Evolutionary conservation across 1,284 basidiomycete species (phyloP).

Genomic region (Phylloporus gajari): DNA sequence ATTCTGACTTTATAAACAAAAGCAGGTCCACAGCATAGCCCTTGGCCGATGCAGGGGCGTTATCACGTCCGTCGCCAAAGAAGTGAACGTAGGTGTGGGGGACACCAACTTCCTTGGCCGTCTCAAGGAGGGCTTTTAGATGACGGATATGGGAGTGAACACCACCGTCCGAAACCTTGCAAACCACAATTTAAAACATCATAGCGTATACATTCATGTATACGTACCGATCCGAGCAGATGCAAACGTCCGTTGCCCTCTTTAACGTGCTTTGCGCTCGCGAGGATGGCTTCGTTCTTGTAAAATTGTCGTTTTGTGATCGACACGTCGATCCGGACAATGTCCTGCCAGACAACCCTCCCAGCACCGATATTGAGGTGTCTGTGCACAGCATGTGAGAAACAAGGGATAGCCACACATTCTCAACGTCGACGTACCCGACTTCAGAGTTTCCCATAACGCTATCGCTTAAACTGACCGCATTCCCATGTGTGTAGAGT

Average conservation of each 20-base stretch:
- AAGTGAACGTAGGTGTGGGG: constrained; percentile 90
- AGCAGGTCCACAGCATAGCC: constrained; percentile 80
- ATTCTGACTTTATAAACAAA: constrained; percentile 80
- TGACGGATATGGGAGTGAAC: constrained; percentile 94
- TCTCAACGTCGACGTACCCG: constrained; percentile 64
- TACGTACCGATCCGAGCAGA: constrained; percentile 80
- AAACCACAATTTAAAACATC: neutral
- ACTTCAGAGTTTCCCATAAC: constrained; percentile 97
- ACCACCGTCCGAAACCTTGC: constrained; percentile 87
- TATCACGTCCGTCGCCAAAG: constrained; percentile 91
- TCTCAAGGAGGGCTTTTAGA: constrained; percentile 86
- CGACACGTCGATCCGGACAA: constrained; percentile 89
- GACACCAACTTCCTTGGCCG: constrained; percentile 84
- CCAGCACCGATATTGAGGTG: constrained; percentile 94
- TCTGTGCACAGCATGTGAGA: constrained; percentile 50
- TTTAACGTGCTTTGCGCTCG: constrained; percentile 80
- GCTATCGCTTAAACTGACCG: constrained; percentile 89
- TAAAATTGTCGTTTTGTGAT: constrained; percentile 91
- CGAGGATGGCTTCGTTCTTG: constrained; percentile 78
- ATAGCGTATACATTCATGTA: neutral
- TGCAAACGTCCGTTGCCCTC: constrained; percentile 84
- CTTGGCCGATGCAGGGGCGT: constrained; percentile 81
- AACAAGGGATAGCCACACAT: neutral
- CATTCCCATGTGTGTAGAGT: constrained; percentile 85
- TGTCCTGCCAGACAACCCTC: constrained; percentile 94